Conservation (phyloP, 805 yeast species). For the Phaffomyces opuntiae region DNA sequence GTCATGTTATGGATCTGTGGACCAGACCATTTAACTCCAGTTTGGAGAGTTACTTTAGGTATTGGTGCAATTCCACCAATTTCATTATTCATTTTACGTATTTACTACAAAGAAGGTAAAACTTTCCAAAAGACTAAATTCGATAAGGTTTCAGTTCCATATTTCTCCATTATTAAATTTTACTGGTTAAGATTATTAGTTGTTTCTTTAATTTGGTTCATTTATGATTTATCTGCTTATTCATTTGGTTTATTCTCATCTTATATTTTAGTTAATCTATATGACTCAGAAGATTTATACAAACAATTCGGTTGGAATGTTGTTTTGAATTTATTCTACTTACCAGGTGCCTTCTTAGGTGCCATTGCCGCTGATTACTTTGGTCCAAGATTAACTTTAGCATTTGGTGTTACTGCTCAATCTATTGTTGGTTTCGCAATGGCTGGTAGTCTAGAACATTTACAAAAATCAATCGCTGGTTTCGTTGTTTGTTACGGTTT, state of each 20-base stretch:
- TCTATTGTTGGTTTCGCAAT: slow-evolving; percentile 75
- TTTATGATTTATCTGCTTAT: slow-evolving; percentile 82
- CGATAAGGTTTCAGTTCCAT: slow-evolving; percentile 58
- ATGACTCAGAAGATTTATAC: slow-evolving; percentile 55
- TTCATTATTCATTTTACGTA: slow-evolving; percentile 67
- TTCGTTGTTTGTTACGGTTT: slow-evolving; percentile 86
- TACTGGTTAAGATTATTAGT: slow-evolving; percentile 76
- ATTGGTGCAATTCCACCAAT: slow-evolving; percentile 87
- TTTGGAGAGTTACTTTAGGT: slow-evolving; percentile 90
- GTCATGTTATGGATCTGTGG: slow-evolving; percentile 80
- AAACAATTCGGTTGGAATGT: slow-evolving; percentile 89
- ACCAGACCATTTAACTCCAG: slow-evolving; percentile 60
- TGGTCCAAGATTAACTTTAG: slow-evolving; percentile 84
- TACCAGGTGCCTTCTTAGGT: slow-evolving; percentile 87
- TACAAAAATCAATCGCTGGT: slow-evolving; percentile 60
- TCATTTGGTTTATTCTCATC: slow-evolving; percentile 84
- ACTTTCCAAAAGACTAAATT: slow-evolving; percentile 66
- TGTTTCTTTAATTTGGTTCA: slow-evolving; percentile 80
- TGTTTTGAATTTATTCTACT: slow-evolving; percentile 77
- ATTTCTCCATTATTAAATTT: slow-evolving; percentile 60
- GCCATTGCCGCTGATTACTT: slow-evolving; percentile 78
- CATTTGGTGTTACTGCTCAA: slow-evolving; percentile 62
- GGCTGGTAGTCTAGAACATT: slow-evolving; percentile 59
- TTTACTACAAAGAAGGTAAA: slow-evolving; percentile 67
- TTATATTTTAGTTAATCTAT: slow-evolving; percentile 51